phyloP scores from a whole-genome alignment of 2,329 filamentous ascomycete species.

The Metarhizium robertsii region DNA sequence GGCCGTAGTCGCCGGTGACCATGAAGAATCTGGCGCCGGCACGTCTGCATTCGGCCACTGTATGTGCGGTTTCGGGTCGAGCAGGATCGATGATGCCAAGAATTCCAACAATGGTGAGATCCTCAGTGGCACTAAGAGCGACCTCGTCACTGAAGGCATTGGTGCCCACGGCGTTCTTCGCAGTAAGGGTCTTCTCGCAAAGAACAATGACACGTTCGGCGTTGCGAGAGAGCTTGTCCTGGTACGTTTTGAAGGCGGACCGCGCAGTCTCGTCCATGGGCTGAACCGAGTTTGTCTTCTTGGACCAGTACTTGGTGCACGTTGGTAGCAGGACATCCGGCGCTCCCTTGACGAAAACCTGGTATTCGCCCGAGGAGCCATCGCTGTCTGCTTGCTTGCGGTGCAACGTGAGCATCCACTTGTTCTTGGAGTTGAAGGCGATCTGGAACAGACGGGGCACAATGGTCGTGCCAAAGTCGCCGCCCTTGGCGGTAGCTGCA shows the following conservation, averaged over 20 bases:
- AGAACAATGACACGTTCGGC: slow-evolving; percentile 35
- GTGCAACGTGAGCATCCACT: slow-evolving; percentile 37
- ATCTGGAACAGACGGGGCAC: slow-evolving; percentile 27
- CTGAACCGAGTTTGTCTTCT: slow-evolving; percentile 18
- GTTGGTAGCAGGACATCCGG: slow-evolving; percentile 37
- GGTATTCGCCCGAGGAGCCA: slow-evolving; percentile 18
- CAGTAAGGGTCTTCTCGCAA: slow-evolving; percentile 26
- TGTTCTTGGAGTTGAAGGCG: slow-evolving; percentile 42
- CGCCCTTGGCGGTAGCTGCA: slow-evolving; percentile 17
- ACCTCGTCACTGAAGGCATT: slow-evolving; percentile 44
- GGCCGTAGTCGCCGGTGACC: slow-evolving; percentile 38
- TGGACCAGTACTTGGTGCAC: slow-evolving; percentile 27
- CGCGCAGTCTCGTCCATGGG: slow-evolving; percentile 24
- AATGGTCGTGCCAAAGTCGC: slow-evolving; percentile 11
- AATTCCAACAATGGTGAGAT: slow-evolving; percentile 40
- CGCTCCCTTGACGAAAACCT: slow-evolving; percentile 43
- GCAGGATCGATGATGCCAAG: slow-evolving; percentile 41
- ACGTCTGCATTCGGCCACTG: slow-evolving; percentile 31
- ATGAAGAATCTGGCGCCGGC: slow-evolving; percentile 37
- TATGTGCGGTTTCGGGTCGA: slow-evolving; percentile 31
- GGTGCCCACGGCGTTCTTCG: slow-evolving; percentile 21
- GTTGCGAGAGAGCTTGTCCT: slow-evolving; percentile 30
- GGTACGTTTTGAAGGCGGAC: slow-evolving; percentile 23
- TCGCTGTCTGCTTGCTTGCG: slow-evolving; percentile 12
- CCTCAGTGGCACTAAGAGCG: slow-evolving; percentile 25